phyloP scores from a whole-genome alignment of 345 rosid species.

The Viola odorata region DNA sequence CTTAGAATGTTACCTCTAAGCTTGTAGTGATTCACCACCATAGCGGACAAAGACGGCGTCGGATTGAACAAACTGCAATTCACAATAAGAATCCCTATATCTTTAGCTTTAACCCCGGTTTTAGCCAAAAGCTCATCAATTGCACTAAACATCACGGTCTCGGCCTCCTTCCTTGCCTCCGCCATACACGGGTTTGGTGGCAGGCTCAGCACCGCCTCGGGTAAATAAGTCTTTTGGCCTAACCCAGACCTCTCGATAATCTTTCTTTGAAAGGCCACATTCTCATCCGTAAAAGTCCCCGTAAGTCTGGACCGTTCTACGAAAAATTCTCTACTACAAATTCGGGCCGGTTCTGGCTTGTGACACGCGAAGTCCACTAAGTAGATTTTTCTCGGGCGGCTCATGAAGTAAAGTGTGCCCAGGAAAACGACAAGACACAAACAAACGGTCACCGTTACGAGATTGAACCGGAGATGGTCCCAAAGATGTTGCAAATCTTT shows the following conservation, averaged over 20 bases:
- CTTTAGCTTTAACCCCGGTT: conserved; percentile 57
- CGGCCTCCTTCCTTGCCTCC: conserved; percentile 64
- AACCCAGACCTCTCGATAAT: conserved; percentile 73
- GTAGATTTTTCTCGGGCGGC: conserved; percentile 62
- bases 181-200: conserved; percentile 56
- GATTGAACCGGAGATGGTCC: conserved; percentile 52
- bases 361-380: conserved; percentile 69
- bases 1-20: conserved; percentile 64
- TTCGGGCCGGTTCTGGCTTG: conserved; percentile 36
- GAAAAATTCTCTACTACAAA: conserved; percentile 41
- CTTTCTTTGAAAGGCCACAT: conserved; percentile 72
- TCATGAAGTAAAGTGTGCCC: conserved; percentile 52
- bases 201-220: conserved; percentile 53
- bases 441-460: conserved; percentile 37
- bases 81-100: conserved; percentile 54
- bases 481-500: conserved; percentile 42
- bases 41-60: conserved; percentile 62
- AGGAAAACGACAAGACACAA: conserved; percentile 40
- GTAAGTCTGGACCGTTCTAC: conserved; percentile 34
- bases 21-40: conserved; percentile 60
- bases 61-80: conserved; percentile 68
- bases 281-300: conserved; percentile 51
- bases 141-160: conserved; percentile 59
- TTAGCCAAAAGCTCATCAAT: conserved; percentile 51
- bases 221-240: conserved; percentile 70